These are phyloP conservation scores for Coemansia sp. DNA, from an alignment of 192 early-diverging fungal genomes.

Conservation along the genomic window DNA sequence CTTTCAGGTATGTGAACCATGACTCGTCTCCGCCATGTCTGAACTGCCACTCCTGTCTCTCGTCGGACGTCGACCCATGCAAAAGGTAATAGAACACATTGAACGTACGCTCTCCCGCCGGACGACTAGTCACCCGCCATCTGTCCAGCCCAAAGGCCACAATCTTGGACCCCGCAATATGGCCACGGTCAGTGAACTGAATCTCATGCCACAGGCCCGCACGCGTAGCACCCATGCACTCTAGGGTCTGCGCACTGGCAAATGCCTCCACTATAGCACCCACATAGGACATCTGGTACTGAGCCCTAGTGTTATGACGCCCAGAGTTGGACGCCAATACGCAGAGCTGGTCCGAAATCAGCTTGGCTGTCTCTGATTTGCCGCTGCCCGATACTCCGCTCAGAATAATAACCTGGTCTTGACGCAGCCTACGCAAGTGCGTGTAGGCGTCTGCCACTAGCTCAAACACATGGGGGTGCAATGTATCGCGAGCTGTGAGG, in stretches of 20 bases:
- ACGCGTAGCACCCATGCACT: slow-evolving; percentile 79
- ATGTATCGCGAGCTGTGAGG: slow-evolving; percentile 33
- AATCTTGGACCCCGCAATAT: slow-evolving; percentile 82
- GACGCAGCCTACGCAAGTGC: slow-evolving; percentile 80
- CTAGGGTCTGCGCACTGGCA: slow-evolving; percentile 77
- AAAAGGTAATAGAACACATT: slow-evolving; percentile 95
- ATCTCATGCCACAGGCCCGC: slow-evolving; percentile 85
- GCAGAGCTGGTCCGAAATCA: slow-evolving; percentile 66
- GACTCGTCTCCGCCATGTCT: slow-evolving; percentile 61
- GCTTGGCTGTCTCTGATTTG: slow-evolving; percentile 77
- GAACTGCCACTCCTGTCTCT: slow-evolving; percentile 73
- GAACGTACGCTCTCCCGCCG: slow-evolving; percentile 79
- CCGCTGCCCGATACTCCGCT: slow-evolving; percentile 84
- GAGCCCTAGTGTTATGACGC: slow-evolving; percentile 64
- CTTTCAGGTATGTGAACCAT: slow-evolving; percentile 32
- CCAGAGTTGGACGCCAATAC: slow-evolving; percentile 69
- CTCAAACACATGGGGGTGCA: slow-evolving; percentile 81
- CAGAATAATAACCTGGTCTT: slow-evolving; percentile 88
- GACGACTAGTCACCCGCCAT: slow-evolving; percentile 67
- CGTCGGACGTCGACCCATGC: slow-evolving; percentile 76
- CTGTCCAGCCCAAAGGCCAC: slow-evolving; percentile 89
- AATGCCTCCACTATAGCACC: slow-evolving; percentile 82
- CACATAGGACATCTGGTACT: slow-evolving; percentile 67
- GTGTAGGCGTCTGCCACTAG: slow-evolving; percentile 81
- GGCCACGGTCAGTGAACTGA: slow-evolving; percentile 88